phyloP scores from a whole-genome alignment of 495 filamentous ascomycete species.

The Saxophila tyrrhenica region DNA sequence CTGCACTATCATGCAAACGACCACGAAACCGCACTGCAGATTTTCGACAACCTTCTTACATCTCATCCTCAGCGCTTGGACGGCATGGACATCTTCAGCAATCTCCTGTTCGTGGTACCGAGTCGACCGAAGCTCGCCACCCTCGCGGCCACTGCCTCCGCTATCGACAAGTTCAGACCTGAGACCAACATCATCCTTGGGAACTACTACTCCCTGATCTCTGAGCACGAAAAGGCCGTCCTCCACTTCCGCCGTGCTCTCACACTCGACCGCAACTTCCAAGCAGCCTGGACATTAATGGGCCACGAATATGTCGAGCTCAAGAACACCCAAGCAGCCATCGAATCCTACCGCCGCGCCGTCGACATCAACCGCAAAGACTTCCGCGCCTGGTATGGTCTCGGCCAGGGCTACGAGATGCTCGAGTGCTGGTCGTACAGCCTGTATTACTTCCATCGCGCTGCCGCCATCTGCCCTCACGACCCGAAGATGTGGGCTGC shows the following conservation, averaged over 20 bases:
- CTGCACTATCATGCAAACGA: constrained; percentile 93
- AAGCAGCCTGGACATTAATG: constrained; percentile 98
- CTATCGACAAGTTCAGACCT: constrained; percentile 88
- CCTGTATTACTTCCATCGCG: constrained; percentile 94
- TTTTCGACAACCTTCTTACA: constrained; percentile 71
- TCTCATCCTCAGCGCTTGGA: constrained; percentile 82
- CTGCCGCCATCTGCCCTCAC: constrained; percentile 77
- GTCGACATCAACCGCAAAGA: constrained; percentile 95
- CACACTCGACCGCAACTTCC: constrained; percentile 82
- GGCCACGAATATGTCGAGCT: constrained; percentile 98
- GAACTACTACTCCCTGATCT: constrained; percentile 91
- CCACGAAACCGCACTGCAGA: constrained; percentile 69
- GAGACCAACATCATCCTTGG: constrained; percentile 96
- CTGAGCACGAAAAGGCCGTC: constrained; percentile 93
- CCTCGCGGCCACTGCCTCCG: constrained; percentile 76
- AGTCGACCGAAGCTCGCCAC: constrained; percentile 80
- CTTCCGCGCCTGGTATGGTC: constrained; percentile 95
- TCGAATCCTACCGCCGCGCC: constrained; percentile 90
- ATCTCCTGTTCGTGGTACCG: constrained; percentile 90
- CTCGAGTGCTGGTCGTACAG: constrained; percentile 96
- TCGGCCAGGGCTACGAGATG: constrained; percentile 95
- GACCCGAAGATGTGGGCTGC: constrained; percentile 99
- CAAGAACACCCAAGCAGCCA: constrained; percentile 97
- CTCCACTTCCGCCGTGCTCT: constrained; percentile 94
- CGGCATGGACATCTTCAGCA: constrained; percentile 85